Conservation (phyloP, 2,329 filamentous ascomycete genomes). For the Hypocrella siamensis region DNA sequence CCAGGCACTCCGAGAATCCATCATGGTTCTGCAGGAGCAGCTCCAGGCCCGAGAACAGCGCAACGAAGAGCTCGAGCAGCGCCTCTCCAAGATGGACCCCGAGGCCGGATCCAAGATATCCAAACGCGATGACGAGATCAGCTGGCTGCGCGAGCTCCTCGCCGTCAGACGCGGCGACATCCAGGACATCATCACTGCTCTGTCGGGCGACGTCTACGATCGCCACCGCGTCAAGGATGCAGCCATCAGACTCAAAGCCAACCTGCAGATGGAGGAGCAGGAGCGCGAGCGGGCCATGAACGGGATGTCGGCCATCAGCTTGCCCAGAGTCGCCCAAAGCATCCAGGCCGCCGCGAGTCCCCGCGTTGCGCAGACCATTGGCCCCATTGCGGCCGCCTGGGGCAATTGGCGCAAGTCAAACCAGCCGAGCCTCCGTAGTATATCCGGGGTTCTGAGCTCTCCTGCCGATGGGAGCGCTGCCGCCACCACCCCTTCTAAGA, state of each 20-base stretch:
- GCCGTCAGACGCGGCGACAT: constrained; percentile 82
- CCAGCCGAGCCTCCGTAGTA: constrained; percentile 30
- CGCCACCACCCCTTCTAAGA: constrained; percentile 42
- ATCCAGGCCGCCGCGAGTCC: constrained; percentile 69
- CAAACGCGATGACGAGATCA: constrained; percentile 87
- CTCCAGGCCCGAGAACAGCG: constrained; percentile 82
- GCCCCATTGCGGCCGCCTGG: constrained; percentile 73
- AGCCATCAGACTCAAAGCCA: constrained; percentile 82
- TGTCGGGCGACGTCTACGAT: constrained; percentile 63
- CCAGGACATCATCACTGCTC: constrained; percentile 72
- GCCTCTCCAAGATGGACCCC: constrained; percentile 52
- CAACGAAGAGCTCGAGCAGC: constrained; percentile 74
- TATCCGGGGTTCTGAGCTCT: constrained; percentile 31
- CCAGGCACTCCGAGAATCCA: constrained; percentile 87
- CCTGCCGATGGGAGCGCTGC: constrained; percentile 15
- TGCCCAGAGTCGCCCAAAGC: constrained; percentile 64
- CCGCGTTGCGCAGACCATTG: constrained; percentile 70
- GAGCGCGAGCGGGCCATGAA: constrained; percentile 77
- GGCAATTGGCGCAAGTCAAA: constrained; percentile 76
- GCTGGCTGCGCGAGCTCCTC: constrained; percentile 85
- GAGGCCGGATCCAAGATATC: constrained; percentile 71
- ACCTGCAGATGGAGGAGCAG: constrained; percentile 95
- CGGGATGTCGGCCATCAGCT: constrained; percentile 46
- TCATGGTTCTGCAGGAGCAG: constrained; percentile 92
- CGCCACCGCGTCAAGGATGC: constrained; percentile 71